phyloP scores from a whole-genome alignment of 2,329 filamentous ascomycete genomes.

The Dactylellina parvicollis region DNA sequence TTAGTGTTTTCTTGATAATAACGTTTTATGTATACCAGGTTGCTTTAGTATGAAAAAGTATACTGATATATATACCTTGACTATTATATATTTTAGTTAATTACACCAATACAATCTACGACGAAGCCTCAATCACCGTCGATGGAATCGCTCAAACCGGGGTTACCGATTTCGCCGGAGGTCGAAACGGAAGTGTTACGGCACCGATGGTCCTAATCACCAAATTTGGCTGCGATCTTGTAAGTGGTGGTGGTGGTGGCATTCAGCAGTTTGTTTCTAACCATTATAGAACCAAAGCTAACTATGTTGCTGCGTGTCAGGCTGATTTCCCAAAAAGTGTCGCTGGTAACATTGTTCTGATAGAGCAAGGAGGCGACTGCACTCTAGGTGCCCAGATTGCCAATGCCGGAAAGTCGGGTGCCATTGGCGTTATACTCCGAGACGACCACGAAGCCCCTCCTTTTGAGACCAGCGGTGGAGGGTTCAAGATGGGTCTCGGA shows the following conservation, averaged over 20 bases:
- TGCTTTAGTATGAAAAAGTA: too few species aligned
- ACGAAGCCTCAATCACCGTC: slow-evolving; percentile 28
- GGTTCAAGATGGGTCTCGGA: slow-evolving; percentile 58
- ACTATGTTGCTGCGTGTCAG: slow-evolving; percentile 24
- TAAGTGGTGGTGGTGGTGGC: too few species aligned
- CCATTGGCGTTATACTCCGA: slow-evolving; percentile 61
- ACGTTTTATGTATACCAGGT: too few species aligned
- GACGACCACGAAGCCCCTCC: slow-evolving; percentile 35
- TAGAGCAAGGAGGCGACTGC: slow-evolving; percentile 70
- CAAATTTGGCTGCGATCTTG: slow-evolving; percentile 67
- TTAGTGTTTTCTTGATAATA: too few species aligned
- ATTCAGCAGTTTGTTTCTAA: too few species aligned
- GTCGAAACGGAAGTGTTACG: slow-evolving; percentile 64
- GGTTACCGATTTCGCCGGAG: slow-evolving; percentile 63
- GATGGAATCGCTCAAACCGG: background rate
- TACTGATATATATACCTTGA: too few species aligned
- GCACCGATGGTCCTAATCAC: slow-evolving; percentile 64
- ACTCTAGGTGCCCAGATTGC: slow-evolving; percentile 69
- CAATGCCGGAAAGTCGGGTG: slow-evolving; percentile 69
- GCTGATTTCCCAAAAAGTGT: slow-evolving; percentile 68
- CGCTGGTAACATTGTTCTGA: slow-evolving; percentile 69
- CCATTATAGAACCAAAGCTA: too few species aligned
- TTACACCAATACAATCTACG: slow-evolving; percentile 22
- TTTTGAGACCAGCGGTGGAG: too few species aligned
- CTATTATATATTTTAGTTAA: too few species aligned